phyloP scores from a whole-genome alignment of 352 stramenopile genomes.

The Phytophthora palmivora region DNA sequence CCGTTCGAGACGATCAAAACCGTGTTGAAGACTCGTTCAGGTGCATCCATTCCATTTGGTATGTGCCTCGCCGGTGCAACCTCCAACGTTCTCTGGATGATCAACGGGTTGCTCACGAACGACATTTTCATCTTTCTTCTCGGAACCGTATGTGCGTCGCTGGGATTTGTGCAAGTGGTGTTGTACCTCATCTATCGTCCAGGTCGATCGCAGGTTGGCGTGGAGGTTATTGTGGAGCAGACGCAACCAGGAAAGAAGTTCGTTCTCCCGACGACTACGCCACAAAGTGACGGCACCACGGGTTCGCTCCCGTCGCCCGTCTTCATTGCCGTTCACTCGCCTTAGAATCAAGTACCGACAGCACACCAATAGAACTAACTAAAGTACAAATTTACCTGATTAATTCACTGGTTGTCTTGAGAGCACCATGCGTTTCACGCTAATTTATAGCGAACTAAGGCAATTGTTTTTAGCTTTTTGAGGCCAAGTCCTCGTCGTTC shows the following conservation, averaged over 20 bases:
- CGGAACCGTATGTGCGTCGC: constrained; percentile 26
- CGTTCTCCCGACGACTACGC: constrained; percentile 19
- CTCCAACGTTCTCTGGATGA: constrained; percentile 46
- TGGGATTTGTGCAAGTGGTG: constrained; percentile 33
- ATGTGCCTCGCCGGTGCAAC: constrained; percentile 33
- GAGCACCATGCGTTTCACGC: constrained; percentile 8
- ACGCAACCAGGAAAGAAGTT: constrained; percentile 16
- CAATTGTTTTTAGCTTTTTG: too few species aligned
- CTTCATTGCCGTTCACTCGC: constrained; percentile 30
- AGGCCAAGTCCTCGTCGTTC: too few species aligned
- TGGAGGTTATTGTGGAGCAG: constrained; percentile 7
- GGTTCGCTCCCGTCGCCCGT: constrained; percentile 14
- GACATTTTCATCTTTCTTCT: constrained; percentile 52
- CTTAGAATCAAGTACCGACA: constrained; percentile 8
- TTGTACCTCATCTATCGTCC: constrained; percentile 39
- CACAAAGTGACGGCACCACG: constrained; percentile 3
- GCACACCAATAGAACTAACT: constrained; percentile 6
- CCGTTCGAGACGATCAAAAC: constrained; percentile 40
- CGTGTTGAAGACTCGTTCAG: constrained; percentile 38
- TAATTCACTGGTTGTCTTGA: constrained; percentile 1
- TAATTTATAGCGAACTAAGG: too few species aligned
- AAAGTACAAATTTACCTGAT: constrained; percentile 5
- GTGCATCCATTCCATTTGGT: constrained; percentile 33
- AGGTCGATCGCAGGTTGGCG: background rate
- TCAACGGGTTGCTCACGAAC: constrained; percentile 40